Evolutionary conservation across 306 rosid species (phyloP).

Genomic region (Quercus gilva): DNA sequence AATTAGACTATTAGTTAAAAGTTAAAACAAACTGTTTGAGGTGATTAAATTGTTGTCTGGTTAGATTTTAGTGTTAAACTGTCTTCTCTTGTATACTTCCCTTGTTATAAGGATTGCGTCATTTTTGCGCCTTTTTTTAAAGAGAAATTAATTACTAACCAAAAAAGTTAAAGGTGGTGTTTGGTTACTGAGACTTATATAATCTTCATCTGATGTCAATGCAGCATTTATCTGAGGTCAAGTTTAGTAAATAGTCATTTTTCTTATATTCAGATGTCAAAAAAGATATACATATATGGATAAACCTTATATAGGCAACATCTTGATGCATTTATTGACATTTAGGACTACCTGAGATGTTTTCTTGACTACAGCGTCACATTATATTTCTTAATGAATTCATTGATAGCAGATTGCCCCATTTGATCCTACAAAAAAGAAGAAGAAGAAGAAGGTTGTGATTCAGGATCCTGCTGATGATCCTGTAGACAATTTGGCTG

Average conservation of each 20-base stretch:
- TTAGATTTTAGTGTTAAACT: not conserved
- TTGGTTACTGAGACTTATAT: not conserved
- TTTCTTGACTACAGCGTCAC: not conserved
- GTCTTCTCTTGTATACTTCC: not conserved
- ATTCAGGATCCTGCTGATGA: constrained; percentile 51
- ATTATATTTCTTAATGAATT: not conserved
- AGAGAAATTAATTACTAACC: not conserved
- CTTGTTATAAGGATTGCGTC: not conserved
- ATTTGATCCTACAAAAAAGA: constrained; percentile 91
- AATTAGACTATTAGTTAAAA: not conserved
- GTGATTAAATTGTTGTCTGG: not conserved
- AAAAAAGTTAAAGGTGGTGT: not conserved
- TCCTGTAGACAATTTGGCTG: constrained; percentile 41
- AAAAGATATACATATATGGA: not conserved
- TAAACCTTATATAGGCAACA: not conserved
- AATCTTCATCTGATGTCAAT: not conserved
- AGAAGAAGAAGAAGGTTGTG: constrained; percentile 76
- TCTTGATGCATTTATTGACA: not conserved
- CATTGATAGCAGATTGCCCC: constrained; percentile 61
- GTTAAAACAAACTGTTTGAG: not conserved
- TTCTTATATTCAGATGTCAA: too few species aligned
- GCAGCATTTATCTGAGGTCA: too few species aligned
- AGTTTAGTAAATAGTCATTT: too few species aligned
- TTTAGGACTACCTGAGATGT: not conserved
- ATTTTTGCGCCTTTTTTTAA: not conserved